Evolutionary conservation across 2,329 filamentous ascomycete species (phyloP).

Genomic region (Cytospora paraplurivora): DNA sequence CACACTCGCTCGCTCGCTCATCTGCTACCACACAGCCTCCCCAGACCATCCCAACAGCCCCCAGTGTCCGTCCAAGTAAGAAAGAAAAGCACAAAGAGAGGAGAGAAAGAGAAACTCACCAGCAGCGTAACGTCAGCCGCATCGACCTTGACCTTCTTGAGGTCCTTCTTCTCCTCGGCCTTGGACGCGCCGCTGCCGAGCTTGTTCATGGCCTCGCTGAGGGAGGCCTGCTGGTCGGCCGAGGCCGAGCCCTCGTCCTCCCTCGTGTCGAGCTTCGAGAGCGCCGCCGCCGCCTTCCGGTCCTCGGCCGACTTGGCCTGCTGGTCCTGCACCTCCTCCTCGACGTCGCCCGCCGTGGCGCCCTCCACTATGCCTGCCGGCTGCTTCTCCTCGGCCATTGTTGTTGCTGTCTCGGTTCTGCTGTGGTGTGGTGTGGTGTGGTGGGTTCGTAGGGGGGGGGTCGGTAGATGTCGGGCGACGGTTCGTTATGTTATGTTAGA

Average conservation of each 20-base stretch:
- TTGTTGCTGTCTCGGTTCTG: constrained; percentile 15
- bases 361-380: constrained; percentile 61
- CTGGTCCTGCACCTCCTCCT: constrained; percentile 52
- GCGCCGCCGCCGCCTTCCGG: constrained; percentile 73
- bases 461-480: background rate
- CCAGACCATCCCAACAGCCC: no score
- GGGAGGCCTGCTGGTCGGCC: constrained; percentile 66
- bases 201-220: constrained; percentile 71
- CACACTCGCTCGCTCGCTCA: background rate
- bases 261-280: constrained; percentile 67
- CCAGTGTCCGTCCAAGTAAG: no score
- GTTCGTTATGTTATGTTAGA: background rate
- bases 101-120: constrained; percentile 50
- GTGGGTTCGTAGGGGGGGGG: background rate
- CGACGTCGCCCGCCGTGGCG: constrained; percentile 59
- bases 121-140: constrained; percentile 69
- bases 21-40: no score
- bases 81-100: background rate
- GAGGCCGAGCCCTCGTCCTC: constrained; percentile 51
- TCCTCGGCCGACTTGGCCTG: constrained; percentile 70
- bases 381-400: constrained; percentile 65
- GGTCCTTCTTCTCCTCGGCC: constrained; percentile 46
- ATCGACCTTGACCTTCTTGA: constrained; percentile 73
- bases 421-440: constrained; percentile 10
- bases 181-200: constrained; percentile 43